Evolutionary conservation across 148 eudicot species (phyloP).

Genomic region (Rhododendron henanense): DNA sequence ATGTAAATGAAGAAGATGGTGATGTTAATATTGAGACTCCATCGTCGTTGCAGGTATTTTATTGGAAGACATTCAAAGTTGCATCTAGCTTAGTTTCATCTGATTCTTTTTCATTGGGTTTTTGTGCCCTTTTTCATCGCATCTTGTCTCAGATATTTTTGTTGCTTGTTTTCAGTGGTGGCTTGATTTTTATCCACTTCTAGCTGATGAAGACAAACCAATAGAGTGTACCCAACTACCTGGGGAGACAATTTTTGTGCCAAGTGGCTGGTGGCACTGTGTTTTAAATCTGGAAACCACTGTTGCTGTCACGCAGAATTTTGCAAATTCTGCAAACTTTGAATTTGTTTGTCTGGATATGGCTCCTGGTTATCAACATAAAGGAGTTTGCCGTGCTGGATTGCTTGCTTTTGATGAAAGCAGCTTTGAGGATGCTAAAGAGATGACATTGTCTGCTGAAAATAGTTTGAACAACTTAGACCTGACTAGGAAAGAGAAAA

Average conservation of each 20-base stretch:
- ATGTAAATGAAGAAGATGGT: conserved; percentile 95
- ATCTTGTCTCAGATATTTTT: background rate
- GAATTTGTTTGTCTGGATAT: conserved; percentile 91
- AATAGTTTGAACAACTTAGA: conserved; percentile 29
- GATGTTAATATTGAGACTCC: conserved; percentile 92
- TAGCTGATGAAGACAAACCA: conserved; percentile 83
- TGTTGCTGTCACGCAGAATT: conserved; percentile 93
- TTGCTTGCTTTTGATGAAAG: conserved; percentile 70
- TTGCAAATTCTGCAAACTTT: conserved; percentile 79
- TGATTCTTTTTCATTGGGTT: background rate
- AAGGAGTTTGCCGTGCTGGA: conserved; percentile 96
- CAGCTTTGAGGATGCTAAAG: conserved; percentile 27
- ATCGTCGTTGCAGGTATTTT: conserved; percentile 81
- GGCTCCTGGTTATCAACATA: conserved; percentile 98
- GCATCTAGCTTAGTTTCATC: background rate
- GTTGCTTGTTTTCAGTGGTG: conserved; percentile 69
- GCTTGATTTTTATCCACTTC: conserved; percentile 94
- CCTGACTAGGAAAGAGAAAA: conserved; percentile 48
- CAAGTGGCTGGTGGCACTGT: conserved; percentile 99
- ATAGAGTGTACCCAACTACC: conserved; percentile 92
- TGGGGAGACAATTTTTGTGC: conserved; percentile 94
- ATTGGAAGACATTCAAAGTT: conserved; percentile 1
- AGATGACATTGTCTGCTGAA: conserved; percentile 20
- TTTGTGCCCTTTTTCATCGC: background rate
- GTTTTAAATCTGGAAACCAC: conserved; percentile 84